These are phyloP conservation scores for Trebouxia sp. DNA, from an alignment of 139 green algal species.

Conservation along the genomic window DNA sequence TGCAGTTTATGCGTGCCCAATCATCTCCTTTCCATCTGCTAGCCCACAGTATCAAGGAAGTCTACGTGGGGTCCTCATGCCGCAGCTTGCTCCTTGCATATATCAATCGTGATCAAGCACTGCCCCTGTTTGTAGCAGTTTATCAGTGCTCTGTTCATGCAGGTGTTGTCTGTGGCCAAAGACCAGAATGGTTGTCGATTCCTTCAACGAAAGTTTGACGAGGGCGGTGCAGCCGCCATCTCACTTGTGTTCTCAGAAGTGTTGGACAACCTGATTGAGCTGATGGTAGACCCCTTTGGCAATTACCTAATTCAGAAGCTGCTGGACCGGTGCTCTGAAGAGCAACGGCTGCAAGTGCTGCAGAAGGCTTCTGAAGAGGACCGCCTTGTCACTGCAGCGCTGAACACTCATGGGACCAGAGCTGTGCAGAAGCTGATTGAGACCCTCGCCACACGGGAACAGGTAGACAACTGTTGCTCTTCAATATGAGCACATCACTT, in stretches of 20 bases:
- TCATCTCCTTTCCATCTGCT: no score
- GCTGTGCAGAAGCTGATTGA: conserved; percentile 96
- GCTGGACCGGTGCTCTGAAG: conserved; percentile 90
- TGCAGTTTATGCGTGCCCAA: no score
- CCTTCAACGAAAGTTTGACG: conserved; percentile 98
- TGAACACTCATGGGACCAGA: conserved; percentile 96
- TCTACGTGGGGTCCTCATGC: no score
- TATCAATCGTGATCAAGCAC: no score
- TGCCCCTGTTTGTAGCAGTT: not conserved
- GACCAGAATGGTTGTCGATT: conserved; percentile 98
- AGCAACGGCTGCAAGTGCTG: conserved; percentile 85
- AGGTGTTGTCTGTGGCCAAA: conserved; percentile 87
- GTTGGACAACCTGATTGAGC: conserved; percentile 78
- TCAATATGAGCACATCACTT: not conserved
- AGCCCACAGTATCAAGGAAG: no score
- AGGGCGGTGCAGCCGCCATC: conserved; percentile 84
- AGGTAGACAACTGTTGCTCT: conserved; percentile 32
- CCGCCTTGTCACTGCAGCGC: conserved; percentile 84
- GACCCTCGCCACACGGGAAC: conserved; percentile 71
- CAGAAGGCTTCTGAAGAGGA: conserved; percentile 71
- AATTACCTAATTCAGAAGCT: conserved; percentile 99
- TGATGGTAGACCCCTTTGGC: conserved; percentile 99
- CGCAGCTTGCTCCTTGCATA: no score
- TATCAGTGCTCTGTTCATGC: not conserved
- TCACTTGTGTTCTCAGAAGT: conserved; percentile 76